Conservation (phyloP, 164 flowering plant genomes). For the Vitis labrusca region DNA sequence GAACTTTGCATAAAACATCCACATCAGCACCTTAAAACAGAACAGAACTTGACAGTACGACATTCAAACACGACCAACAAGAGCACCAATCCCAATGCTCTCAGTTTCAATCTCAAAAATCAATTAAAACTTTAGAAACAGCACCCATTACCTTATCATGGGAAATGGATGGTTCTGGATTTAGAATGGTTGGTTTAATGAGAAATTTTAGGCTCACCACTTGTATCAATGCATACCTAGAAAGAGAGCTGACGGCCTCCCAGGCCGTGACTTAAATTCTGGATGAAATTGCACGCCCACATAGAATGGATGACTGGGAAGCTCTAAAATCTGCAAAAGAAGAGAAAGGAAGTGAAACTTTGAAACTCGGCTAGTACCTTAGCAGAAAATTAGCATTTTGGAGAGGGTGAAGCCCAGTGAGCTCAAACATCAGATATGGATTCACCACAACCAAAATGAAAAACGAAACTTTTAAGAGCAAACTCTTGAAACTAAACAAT, state of each 20-base stretch:
- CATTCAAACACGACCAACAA: too few species aligned
- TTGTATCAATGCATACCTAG: constrained; percentile 49
- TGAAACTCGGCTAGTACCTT: background rate
- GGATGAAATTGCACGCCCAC: constrained; percentile 99
- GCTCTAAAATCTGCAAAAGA: constrained; percentile 72
- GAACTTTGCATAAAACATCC: too few species aligned
- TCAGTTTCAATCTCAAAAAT: too few species aligned
- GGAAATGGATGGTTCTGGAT: background rate
- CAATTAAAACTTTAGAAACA: background rate
- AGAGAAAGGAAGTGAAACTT: background rate
- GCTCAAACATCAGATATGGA: too few species aligned
- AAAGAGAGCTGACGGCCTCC: constrained; percentile 81
- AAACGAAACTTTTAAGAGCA: too few species aligned
- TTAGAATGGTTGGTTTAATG: background rate
- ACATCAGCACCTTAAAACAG: too few species aligned
- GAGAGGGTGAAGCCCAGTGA: too few species aligned
- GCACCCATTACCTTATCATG: background rate
- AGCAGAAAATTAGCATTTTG: too few species aligned
- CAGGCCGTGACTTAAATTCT: constrained; percentile 94
- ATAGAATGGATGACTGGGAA: constrained; percentile 78
- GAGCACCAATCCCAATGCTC: too few species aligned
- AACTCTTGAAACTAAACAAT: background rate
- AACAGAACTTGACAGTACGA: too few species aligned
- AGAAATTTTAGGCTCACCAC: background rate
- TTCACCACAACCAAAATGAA: too few species aligned